Conservation (phyloP, 768 basidiomycete genomes). For the Naganishia friedmannii region DNA sequence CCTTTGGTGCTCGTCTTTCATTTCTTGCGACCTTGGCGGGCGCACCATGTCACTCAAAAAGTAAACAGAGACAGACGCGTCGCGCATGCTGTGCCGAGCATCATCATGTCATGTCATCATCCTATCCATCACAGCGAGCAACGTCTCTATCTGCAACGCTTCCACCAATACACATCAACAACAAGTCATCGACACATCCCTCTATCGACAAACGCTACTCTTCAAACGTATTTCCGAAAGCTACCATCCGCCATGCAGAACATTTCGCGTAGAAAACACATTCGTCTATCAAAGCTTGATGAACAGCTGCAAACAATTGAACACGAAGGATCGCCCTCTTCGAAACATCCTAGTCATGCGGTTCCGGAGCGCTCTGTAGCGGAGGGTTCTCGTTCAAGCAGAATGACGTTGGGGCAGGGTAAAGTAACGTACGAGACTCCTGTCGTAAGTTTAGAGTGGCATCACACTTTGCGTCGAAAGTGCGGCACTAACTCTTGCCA, state of each 20-base stretch:
- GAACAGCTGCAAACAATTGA: background rate
- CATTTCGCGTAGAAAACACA: conserved; percentile 6
- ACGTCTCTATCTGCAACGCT: no score
- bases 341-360: background rate
- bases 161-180: no score
- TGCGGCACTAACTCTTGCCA: background rate
- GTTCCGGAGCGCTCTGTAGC: background rate
- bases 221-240: background rate
- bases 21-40: conserved; percentile 42
- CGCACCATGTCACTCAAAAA: background rate
- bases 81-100: background rate
- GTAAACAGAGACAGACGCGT: background rate
- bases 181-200: no score
- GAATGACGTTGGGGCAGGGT: background rate
- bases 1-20: conserved; percentile 49
- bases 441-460: background rate
- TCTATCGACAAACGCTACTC: no score
- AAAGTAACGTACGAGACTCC: conserved; percentile 12
- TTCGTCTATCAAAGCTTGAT: conserved; percentile 15
- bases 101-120: no score
- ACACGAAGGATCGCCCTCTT: conserved; percentile 12
- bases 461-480: background rate
- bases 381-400: background rate
- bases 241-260: conserved; percentile 4
- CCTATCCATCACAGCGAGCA: no score